Conservation (phyloP, 345 rosid genomes). For the Gynandropsis gynandra region DNA sequence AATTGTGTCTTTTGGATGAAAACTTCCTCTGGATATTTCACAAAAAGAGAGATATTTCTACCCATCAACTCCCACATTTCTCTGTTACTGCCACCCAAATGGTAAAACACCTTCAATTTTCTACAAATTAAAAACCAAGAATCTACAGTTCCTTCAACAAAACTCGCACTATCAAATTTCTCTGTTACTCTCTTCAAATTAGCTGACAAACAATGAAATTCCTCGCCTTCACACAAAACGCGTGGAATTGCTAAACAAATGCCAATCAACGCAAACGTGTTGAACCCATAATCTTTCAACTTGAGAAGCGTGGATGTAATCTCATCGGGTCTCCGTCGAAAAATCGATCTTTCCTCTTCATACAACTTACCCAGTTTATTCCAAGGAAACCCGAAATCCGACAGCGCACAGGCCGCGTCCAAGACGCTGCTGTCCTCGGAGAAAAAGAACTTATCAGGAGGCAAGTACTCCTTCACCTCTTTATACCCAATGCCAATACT, state of each 20-base stretch:
- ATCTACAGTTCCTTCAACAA: conserved; percentile 41
- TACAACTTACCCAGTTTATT: conserved; percentile 48
- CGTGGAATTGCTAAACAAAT: conserved; percentile 56
- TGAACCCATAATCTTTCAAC: conserved; percentile 40
- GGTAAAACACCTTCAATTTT: conserved; percentile 43
- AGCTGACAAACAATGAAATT: conserved; percentile 31
- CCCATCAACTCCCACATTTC: conserved; percentile 44
- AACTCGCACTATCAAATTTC: conserved; percentile 33
- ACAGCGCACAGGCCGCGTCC: conserved; percentile 41
- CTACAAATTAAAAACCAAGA: conserved; percentile 39
- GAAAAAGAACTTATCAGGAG: conserved; percentile 49
- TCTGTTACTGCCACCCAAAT: conserved; percentile 40
- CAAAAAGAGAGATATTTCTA: conserved; percentile 31
- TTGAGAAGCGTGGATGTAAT: conserved; percentile 28
- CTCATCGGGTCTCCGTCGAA: conserved; percentile 31
- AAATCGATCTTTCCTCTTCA: conserved; percentile 45
- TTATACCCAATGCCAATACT: conserved; percentile 56
- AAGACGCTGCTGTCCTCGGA: conserved; percentile 42
- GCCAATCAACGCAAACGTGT: conserved; percentile 34
- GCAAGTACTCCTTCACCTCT: conserved; percentile 37
- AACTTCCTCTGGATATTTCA: conserved; percentile 34
- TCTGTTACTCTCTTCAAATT: conserved; percentile 41
- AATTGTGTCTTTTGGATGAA: conserved; percentile 32
- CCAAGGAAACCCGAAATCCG: conserved; percentile 70
- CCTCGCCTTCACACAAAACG: conserved; percentile 28